phyloP scores from a whole-genome alignment of 2,329 filamentous ascomycete species.

The Fusarium subtropicale region DNA sequence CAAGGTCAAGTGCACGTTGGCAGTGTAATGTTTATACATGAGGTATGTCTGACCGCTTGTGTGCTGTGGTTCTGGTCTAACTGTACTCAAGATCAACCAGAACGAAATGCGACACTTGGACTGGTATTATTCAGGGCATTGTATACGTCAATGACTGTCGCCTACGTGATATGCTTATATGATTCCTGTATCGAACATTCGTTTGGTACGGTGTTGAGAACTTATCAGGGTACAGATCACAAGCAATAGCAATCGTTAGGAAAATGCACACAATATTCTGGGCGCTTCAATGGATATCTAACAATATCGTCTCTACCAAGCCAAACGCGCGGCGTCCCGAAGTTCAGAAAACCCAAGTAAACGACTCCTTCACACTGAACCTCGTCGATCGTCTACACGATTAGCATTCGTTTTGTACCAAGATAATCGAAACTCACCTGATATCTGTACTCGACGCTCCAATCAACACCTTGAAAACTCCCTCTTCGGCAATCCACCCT shows the following conservation, averaged over 20 bases:
- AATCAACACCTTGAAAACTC: slow-evolving; percentile 69
- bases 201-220: neutral
- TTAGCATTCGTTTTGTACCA: slow-evolving; percentile 2
- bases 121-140: neutral
- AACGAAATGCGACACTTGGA: slow-evolving; percentile 6
- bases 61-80: neutral
- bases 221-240: neutral
- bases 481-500: slow-evolving; percentile 75
- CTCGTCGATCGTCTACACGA: slow-evolving; percentile 57
- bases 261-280: neutral
- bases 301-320: neutral
- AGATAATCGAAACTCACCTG: slow-evolving; percentile 58
- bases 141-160: neutral
- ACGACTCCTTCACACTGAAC: slow-evolving; percentile 72
- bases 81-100: slow-evolving; percentile 13
- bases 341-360: slow-evolving; percentile 71
- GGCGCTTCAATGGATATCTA: neutral
- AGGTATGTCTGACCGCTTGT: slow-evolving; percentile 41
- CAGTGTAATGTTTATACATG: slow-evolving; percentile 43
- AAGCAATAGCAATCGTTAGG: neutral
- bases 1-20: slow-evolving; percentile 43
- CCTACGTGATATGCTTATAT: slow-evolving; percentile 9
- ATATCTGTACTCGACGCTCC: slow-evolving; percentile 73
- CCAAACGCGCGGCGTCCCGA: fast-evolving
- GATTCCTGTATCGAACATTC: too few species aligned